Evolutionary conservation across 2,329 filamentous ascomycete genomes (phyloP).

Genomic region (Onygenales sp.): DNA sequence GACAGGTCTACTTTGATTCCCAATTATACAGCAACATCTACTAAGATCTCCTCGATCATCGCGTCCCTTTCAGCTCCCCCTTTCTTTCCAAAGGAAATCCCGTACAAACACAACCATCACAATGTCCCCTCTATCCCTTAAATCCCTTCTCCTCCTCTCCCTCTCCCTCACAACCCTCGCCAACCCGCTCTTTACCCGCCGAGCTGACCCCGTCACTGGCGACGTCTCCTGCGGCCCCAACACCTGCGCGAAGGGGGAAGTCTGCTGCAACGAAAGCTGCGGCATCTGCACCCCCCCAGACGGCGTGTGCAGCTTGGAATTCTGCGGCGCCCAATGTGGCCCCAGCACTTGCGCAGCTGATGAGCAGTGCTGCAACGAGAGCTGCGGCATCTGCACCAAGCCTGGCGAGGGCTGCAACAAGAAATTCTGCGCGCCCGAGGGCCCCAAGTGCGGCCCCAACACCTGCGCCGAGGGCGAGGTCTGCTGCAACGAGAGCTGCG

Average conservation of each 20-base stretch:
- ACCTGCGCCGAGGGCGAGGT: background rate
- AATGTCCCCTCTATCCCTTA: background rate
- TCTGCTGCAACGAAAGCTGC: background rate
- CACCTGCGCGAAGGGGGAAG: background rate
- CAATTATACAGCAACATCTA: background rate
- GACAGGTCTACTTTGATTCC: background rate
- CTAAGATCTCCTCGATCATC: background rate
- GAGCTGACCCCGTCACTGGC: background rate
- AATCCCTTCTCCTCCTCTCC: background rate
- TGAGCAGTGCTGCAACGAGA: background rate
- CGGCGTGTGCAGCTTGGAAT: background rate
- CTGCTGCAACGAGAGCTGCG: conserved; percentile 1
- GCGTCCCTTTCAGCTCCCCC: background rate
- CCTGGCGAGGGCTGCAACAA: background rate
- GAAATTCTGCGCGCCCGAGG: background rate
- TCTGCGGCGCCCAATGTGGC: background rate
- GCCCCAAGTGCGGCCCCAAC: background rate
- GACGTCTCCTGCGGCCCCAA: background rate
- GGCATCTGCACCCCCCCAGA: background rate
- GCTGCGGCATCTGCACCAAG: conserved; percentile 1
- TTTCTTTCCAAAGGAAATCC: background rate
- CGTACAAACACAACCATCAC: background rate
- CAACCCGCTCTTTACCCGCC: background rate
- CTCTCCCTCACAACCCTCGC: background rate
- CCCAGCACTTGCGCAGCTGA: background rate